phyloP scores from a whole-genome alignment of 352 stramenopile species.

The Pythium folliculosum region DNA sequence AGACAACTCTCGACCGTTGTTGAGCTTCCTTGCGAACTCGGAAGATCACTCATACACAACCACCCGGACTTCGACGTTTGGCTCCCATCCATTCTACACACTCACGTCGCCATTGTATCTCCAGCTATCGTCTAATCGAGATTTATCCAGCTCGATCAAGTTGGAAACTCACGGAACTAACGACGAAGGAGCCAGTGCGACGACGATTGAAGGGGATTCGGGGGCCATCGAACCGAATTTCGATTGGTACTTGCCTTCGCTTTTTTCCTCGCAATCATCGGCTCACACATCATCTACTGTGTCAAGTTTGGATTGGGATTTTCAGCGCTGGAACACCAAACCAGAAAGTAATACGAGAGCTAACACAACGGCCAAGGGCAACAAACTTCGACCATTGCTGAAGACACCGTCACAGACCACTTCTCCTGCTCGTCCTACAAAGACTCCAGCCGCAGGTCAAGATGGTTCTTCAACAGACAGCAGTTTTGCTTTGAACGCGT shows the following conservation, averaged over 20 bases:
- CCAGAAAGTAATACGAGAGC: constrained; percentile 22
- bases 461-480: constrained; percentile 13
- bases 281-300: constrained; percentile 47
- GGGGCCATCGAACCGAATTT: constrained; percentile 46
- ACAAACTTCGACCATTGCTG: constrained; percentile 11
- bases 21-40: constrained; percentile 22
- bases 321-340: constrained; percentile 49
- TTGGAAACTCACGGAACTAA: constrained; percentile 6
- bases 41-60: constrained; percentile 40
- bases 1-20: constrained; percentile 14
- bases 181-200: not conserved
- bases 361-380: not conserved
- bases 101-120: constrained; percentile 53
- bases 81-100: constrained; percentile 50
- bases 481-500: constrained; percentile 61
- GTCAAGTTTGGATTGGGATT: constrained; percentile 80
- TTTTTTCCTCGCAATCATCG: constrained; percentile 75
- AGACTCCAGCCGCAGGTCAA: not conserved
- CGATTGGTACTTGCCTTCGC: constrained; percentile 74
- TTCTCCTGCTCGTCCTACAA: not conserved
- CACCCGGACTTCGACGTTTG: constrained; percentile 40
- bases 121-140: constrained; percentile 37
- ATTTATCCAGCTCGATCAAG: constrained; percentile 10
- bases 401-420: constrained; percentile 6
- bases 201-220: constrained; percentile 20